phyloP scores from a whole-genome alignment of 2,329 filamentous ascomycete species.

The Hyphodiscus sp. region DNA sequence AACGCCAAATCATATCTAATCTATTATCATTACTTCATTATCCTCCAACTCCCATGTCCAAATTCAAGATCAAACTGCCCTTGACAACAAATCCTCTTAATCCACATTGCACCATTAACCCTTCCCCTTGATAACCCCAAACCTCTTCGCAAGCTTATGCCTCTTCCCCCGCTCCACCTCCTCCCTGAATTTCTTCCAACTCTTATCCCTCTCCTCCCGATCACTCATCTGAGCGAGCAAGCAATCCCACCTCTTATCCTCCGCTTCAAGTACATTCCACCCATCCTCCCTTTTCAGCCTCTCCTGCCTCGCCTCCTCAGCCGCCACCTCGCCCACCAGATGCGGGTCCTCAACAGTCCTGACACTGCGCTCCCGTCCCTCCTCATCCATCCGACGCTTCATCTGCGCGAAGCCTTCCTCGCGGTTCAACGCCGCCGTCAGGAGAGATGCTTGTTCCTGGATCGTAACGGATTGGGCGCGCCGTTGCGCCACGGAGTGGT shows the following conservation, averaged over 20 bases:
- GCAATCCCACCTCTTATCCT: conserved; percentile 56
- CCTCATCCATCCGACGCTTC: conserved; percentile 22
- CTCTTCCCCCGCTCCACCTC: conserved; percentile 22
- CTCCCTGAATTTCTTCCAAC: conserved; percentile 30
- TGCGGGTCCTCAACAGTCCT: conserved; percentile 58
- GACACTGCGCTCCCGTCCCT: conserved; percentile 9
- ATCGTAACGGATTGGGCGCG: conserved; percentile 44
- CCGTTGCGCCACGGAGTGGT: conserved; percentile 57
- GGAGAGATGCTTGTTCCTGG: conserved; percentile 21
- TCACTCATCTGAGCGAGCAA: conserved; percentile 42
- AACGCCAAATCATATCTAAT: no score
- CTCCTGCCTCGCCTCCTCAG: conserved; percentile 48
- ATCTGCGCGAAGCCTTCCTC: conserved; percentile 15
- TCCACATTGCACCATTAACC: neutral
- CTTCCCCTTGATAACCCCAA: conserved; percentile 9
- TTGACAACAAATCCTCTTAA: no score
- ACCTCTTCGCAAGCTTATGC: conserved; percentile 16
- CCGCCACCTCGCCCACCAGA: conserved; percentile 60
- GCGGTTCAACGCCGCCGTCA: conserved; percentile 14
- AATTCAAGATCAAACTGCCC: no score
- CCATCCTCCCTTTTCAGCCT: conserved; percentile 50
- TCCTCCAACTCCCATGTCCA: no score
- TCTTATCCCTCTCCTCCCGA: conserved; percentile 33
- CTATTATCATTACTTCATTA: no score
- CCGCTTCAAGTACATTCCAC: conserved; percentile 43